Conservation (phyloP, 352 stramenopile genomes). For the Pythium insidiosum region DNA sequence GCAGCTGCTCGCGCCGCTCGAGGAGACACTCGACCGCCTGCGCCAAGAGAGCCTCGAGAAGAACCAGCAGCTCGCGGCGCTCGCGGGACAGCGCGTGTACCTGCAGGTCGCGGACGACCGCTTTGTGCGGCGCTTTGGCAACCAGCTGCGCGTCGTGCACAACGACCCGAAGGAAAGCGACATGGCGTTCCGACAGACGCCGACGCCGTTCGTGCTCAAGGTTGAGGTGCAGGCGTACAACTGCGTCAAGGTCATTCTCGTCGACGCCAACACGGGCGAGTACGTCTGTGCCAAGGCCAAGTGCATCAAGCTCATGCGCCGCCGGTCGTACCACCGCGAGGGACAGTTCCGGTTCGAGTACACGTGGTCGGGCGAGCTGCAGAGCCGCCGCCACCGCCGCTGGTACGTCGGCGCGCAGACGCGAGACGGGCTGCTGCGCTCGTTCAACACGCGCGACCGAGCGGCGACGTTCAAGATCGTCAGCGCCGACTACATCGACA, state of each 20-base stretch:
- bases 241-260: conserved; percentile 40
- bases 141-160: conserved; percentile 39
- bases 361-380: conserved; percentile 59
- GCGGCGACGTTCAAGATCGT: conserved; percentile 50
- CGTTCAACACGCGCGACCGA: conserved; percentile 50
- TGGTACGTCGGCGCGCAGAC: conserved; percentile 68
- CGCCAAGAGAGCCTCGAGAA: conserved; percentile 18
- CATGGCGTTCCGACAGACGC: conserved; percentile 47
- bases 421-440: conserved; percentile 51
- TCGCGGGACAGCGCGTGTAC: conserved; percentile 48
- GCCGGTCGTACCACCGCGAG: conserved; percentile 43
- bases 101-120: conserved; percentile 23
- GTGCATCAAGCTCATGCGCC: conserved; percentile 34
- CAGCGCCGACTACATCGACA: conserved; percentile 47
- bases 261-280: conserved; percentile 29
- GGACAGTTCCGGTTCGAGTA: conserved; percentile 61
- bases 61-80: conserved; percentile 22
- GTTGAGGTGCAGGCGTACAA: conserved; percentile 41
- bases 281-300: conserved; percentile 45
- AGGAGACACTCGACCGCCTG: conserved; percentile 24
- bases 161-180: conserved; percentile 56
- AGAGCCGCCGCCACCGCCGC: conserved; percentile 49
- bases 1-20: conserved; percentile 21
- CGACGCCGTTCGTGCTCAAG: conserved; percentile 35
- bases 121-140: conserved; percentile 50